phyloP scores from a whole-genome alignment of 2,329 filamentous ascomycete species.

The Diaporthe australafricana region DNA sequence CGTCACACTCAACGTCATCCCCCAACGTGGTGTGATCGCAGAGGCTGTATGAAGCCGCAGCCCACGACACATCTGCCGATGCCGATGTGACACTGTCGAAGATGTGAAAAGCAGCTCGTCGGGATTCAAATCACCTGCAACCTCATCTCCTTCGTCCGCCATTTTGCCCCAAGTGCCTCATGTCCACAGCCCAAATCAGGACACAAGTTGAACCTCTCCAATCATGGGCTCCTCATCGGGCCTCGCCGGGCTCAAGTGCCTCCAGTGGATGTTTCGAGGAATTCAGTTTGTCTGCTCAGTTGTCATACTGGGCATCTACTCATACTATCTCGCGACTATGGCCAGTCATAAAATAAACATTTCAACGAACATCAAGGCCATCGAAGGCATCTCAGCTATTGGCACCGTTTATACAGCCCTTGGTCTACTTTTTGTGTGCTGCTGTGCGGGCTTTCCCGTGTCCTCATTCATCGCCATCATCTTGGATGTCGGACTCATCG shows the following conservation, averaged over 20 bases:
- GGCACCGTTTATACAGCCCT: conserved; percentile 72
- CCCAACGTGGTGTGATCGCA: not conserved
- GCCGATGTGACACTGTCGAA: not conserved
- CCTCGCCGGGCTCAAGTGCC: conserved; percentile 61
- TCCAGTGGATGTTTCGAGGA: conserved; percentile 68
- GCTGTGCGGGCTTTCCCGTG: conserved; percentile 71
- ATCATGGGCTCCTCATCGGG: conserved; percentile 63
- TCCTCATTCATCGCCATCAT: conserved; percentile 72
- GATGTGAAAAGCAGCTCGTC: not conserved
- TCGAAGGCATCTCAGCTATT: conserved; percentile 72
- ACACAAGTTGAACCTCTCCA: not conserved
- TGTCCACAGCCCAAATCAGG: conserved; percentile 37
- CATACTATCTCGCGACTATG: conserved; percentile 74
- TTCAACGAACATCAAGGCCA: conserved; percentile 66
- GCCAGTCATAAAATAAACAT: conserved; percentile 66
- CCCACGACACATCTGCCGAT: too few relatives aligned
- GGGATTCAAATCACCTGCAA: not conserved
- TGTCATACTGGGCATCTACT: conserved; percentile 73
- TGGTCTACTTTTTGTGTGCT: conserved; percentile 72
- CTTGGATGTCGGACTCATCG: conserved; percentile 72
- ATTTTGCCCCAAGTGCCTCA: too few relatives aligned
- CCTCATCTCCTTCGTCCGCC: not conserved
- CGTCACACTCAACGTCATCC: conserved; percentile 31
- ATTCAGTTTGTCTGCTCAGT: conserved; percentile 71
- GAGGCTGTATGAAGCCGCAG: not conserved